These are phyloP conservation scores for Pseudotsuga menziesii DNA, from an alignment of 75 land plant genomes.

Conservation along the genomic window DNA sequence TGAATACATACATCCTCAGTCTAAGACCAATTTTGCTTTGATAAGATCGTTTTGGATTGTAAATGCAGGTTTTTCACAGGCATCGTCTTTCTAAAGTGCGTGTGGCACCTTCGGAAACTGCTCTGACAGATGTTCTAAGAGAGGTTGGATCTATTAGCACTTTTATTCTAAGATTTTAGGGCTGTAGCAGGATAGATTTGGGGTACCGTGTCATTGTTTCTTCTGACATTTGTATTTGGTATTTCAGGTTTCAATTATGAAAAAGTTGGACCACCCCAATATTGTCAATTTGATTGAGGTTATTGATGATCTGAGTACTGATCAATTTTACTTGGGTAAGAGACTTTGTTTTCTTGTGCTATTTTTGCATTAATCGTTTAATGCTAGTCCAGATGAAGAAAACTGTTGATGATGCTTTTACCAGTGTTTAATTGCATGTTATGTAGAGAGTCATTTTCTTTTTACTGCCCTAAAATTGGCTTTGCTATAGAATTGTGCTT, in stretches of 20 bases:
- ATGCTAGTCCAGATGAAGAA: too few species aligned
- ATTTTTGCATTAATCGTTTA: too few species aligned
- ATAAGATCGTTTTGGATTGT: too few species aligned
- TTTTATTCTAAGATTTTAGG: background rate
- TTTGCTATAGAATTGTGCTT: background rate
- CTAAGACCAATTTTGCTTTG: too few species aligned
- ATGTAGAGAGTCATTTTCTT: background rate
- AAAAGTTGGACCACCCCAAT: slow-evolving; percentile 72
- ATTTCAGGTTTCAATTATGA: slow-evolving; percentile 77
- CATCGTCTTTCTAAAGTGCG: slow-evolving; percentile 81
- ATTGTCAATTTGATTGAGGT: slow-evolving; percentile 88
- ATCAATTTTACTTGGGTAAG: slow-evolving; percentile 89
- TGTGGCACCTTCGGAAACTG: slow-evolving; percentile 94
- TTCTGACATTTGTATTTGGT: background rate
- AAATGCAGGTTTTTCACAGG: slow-evolving; percentile 70
- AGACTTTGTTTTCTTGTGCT: too few species aligned
- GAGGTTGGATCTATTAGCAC: slow-evolving; percentile 51
- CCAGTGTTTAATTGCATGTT: background rate
- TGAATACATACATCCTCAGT: too few species aligned
- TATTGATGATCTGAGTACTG: slow-evolving; percentile 80
- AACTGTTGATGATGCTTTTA: background rate
- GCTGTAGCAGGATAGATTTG: too few species aligned
- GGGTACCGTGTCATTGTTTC: background rate
- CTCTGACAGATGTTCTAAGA: slow-evolving; percentile 92
- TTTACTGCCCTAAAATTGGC: background rate